Percentiles rank a stretch among this genome's conserved stretches.
Evolutionary conservation across 2,329 filamentous ascomycete species (phyloP).

Genomic region (Penicillium sp.): DNA sequence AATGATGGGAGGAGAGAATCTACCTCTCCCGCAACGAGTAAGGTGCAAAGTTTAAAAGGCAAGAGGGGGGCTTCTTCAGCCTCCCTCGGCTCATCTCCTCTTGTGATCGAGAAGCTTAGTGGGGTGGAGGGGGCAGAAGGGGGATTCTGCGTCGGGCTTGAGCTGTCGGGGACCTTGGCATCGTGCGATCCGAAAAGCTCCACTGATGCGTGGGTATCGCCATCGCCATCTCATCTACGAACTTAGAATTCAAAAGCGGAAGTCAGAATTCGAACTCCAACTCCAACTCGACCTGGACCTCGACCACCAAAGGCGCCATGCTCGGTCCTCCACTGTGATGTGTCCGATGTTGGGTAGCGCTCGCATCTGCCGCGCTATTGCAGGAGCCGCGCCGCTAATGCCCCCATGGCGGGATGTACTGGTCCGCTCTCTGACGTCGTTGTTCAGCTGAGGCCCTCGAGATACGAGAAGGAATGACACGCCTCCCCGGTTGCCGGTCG

Average conservation of each 20-base stretch:
- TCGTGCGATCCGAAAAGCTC: neutral
- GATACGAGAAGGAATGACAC: slow-evolving; percentile 2
- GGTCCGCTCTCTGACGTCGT: slow-evolving; percentile 35
- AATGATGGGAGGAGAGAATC: neutral
- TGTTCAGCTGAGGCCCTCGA: slow-evolving; percentile 20
- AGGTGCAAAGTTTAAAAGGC: slow-evolving; percentile 18
- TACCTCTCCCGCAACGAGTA: slow-evolving; percentile 3
- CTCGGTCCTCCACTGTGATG: slow-evolving; percentile 24
- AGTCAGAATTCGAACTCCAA: no score
- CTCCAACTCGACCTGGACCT: neutral
- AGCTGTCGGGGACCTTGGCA: slow-evolving; percentile 1
- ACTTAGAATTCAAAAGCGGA: no score
- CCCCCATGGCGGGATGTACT: slow-evolving; percentile 23
- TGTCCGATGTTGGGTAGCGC: slow-evolving; percentile 21
- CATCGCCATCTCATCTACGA: neutral
- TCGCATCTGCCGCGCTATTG: slow-evolving; percentile 30
- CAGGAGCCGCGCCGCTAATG: slow-evolving; percentile 31
- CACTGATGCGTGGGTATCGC: slow-evolving; percentile 2
- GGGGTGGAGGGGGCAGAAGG: neutral
- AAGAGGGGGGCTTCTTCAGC: slow-evolving; percentile 16
- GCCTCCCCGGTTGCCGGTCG: neutral
- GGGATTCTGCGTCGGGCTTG: neutral
- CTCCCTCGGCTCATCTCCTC: slow-evolving; percentile 22
- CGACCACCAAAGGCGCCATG: neutral
- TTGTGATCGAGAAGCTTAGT: slow-evolving; percentile 24